These are phyloP conservation scores for Rhizodiscina lignyota DNA, from an alignment of 495 filamentous ascomycete genomes.

Conservation along the genomic window DNA sequence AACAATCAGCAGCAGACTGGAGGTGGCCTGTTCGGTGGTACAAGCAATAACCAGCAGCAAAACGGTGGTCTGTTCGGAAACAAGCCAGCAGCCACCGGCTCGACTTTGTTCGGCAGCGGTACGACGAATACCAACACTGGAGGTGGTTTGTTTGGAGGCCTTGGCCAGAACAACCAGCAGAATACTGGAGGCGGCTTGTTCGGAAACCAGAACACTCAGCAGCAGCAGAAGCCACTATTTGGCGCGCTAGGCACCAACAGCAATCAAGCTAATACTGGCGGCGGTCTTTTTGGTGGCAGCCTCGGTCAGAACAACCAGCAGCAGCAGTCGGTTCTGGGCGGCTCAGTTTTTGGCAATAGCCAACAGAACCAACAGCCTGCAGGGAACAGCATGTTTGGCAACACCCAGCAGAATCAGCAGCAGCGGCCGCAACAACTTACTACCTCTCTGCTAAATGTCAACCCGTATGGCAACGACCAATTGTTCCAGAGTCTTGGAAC, in stretches of 20 bases:
- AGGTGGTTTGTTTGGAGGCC: conserved; percentile 33
- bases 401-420: conserved; percentile 30
- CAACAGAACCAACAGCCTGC: conserved; percentile 17
- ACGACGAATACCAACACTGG: conserved; percentile 5
- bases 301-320: conserved; percentile 13
- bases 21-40: conserved; percentile 28
- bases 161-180: conserved; percentile 34
- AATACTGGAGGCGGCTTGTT: conserved; percentile 28
- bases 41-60: conserved; percentile 25
- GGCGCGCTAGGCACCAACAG: conserved; percentile 1
- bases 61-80: conserved; percentile 44
- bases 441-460: conserved; percentile 35
- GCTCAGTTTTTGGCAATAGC: conserved; percentile 20
- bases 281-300: conserved; percentile 16
- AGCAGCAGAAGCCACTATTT: conserved; percentile 13
- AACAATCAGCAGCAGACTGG: conserved; percentile 24
- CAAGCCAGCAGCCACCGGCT: conserved; percentile 26
- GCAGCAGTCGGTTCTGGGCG: conserved; percentile 16
- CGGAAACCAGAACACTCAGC: conserved; percentile 14
- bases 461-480: conserved; percentile 69
- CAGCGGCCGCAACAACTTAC: conserved; percentile 21
- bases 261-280: conserved; percentile 17
- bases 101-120: conserved; percentile 9
- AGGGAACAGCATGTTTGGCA: conserved; percentile 43
- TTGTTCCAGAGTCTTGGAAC: conserved; percentile 57